Evolutionary conservation across 176 grass and related monocot genomes (phyloP).

Genomic region (Elaeis guineensis): DNA sequence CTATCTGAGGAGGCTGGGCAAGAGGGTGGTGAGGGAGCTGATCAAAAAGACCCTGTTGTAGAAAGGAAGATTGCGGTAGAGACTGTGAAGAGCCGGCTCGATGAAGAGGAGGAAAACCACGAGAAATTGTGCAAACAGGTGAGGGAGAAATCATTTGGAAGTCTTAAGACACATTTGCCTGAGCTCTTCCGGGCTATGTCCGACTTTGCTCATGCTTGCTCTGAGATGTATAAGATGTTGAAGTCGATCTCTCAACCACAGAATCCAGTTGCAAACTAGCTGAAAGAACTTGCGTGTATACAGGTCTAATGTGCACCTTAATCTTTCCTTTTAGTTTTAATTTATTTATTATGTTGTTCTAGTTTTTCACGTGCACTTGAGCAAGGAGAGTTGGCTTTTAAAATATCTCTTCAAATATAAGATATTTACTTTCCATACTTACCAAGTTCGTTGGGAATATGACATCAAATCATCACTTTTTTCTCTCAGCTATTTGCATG

Average conservation of each 20-base stretch:
- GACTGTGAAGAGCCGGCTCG: conserved; percentile 62
- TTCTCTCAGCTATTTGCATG: no score
- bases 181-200: conserved; percentile 74
- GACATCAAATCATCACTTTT: no score
- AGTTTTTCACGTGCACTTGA: no score
- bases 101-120: conserved; percentile 45
- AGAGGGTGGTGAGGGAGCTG: conserved; percentile 33
- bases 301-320: no score
- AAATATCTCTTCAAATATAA: no score
- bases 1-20: conserved; percentile 28
- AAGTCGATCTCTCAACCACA: conserved; percentile 48
- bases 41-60: conserved; percentile 47
- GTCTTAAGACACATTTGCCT: conserved; percentile 72
- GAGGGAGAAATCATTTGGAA: conserved; percentile 71
- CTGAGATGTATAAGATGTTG: conserved; percentile 63
- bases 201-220: conserved; percentile 50
- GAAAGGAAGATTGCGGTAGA: conserved; percentile 62
- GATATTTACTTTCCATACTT: no score
- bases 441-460: no score
- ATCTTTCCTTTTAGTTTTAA: no score
- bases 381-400: no score
- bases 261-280: conserved; percentile 34
- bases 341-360: no score
- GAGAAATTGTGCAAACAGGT: conserved; percentile 75
- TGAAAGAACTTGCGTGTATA: conserved; percentile 25